Evolutionary conservation across 306 rosid genomes (phyloP).

Genomic region (Dicorynia guianensis): DNA sequence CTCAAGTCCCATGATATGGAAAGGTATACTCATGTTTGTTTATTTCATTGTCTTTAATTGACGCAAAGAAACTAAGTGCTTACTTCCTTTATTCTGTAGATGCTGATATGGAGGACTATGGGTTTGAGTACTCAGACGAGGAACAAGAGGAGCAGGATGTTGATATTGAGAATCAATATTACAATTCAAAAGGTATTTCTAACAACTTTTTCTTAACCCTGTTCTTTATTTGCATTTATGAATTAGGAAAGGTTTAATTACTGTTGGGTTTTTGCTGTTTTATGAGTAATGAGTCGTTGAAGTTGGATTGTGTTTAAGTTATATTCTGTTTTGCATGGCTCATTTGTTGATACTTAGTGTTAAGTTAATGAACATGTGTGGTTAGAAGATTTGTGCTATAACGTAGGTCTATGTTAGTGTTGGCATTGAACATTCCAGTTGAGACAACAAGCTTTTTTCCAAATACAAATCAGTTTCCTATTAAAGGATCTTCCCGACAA

Average conservation of each 20-base stretch:
- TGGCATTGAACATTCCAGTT: conserved; percentile 37
- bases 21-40: not conserved
- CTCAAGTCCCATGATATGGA: not conserved
- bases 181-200: conserved; percentile 78
- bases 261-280: conserved; percentile 11
- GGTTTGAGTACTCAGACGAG: conserved; percentile 98
- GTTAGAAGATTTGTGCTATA: not conserved
- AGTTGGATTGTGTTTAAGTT: not conserved
- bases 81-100: conserved; percentile 55
- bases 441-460: conserved; percentile 21
- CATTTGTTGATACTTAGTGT: not conserved
- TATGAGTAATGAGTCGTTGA: not conserved
- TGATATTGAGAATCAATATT: conserved; percentile 97
- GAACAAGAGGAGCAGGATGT: conserved; percentile 99
- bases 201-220: not conserved
- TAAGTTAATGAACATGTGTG: not conserved
- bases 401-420: not conserved
- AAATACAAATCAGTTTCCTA: conserved; percentile 13
- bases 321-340: not conserved
- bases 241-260: conserved; percentile 21
- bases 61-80: not conserved
- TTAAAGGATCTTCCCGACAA: not conserved
- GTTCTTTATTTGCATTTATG: conserved; percentile 17
- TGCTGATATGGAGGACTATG: conserved; percentile 99
- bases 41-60: conserved; percentile 5